Evolutionary conservation across 2,329 filamentous ascomycete genomes (phyloP).

Genomic region (Claviceps lovelessii): DNA sequence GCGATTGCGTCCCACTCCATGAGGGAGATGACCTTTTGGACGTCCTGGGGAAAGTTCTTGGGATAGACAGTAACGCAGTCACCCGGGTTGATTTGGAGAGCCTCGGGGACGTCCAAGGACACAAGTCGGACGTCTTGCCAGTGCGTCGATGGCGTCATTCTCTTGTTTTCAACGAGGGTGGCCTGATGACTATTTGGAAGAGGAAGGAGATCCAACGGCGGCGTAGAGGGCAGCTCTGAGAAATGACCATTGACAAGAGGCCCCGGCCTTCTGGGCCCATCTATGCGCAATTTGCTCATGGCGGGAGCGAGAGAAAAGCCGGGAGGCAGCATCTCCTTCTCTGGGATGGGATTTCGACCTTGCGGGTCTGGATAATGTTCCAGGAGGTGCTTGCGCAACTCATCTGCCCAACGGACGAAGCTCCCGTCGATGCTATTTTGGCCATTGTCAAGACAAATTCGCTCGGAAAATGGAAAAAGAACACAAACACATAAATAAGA

Average conservation of each 20-base stretch:
- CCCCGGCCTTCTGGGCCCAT: not conserved
- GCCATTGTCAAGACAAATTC: not conserved
- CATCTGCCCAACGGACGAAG: conserved; percentile 63
- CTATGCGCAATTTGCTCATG: conserved; percentile 4
- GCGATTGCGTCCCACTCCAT: conserved; percentile 68
- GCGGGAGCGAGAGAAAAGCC: conserved; percentile 37
- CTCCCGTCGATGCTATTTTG: conserved; percentile 57
- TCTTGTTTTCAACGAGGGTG: conserved; percentile 47
- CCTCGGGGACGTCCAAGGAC: conserved; percentile 32
- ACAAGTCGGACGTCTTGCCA: conserved; percentile 90
- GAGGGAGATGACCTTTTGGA: conserved; percentile 59
- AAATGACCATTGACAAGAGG: conserved; percentile 6
- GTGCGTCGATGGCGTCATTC: conserved; percentile 62
- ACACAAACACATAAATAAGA: not conserved
- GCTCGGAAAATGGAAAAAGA: not conserved
- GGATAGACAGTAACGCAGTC: conserved; percentile 73
- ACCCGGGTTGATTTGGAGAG: conserved; percentile 45
- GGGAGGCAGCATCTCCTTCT: conserved; percentile 59
- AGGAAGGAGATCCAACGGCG: conserved; percentile 30
- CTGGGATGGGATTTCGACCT: conserved; percentile 55
- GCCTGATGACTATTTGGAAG: conserved; percentile 44
- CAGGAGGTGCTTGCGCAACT: conserved; percentile 52
- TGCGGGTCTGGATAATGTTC: conserved; percentile 53
- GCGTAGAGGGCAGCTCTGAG: conserved; percentile 10
- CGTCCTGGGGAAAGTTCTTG: conserved; percentile 72